These are phyloP conservation scores for Solanum chilense DNA, from an alignment of 257 asterid genomes.

Conservation along the genomic window DNA sequence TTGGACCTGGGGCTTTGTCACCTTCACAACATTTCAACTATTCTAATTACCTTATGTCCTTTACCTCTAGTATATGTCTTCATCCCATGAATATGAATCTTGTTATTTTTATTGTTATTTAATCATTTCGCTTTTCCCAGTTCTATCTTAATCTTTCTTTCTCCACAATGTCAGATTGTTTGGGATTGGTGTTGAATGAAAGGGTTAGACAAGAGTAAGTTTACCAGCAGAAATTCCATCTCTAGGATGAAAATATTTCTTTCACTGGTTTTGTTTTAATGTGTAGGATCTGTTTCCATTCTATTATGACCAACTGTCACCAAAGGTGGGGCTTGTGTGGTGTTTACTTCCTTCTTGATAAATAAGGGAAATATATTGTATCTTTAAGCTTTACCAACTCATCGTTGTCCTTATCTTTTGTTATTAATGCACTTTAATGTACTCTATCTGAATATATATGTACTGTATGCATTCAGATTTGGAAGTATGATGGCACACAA, in stretches of 20 bases:
- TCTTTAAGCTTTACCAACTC: background rate
- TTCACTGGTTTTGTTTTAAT: background rate
- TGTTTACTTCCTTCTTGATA: background rate
- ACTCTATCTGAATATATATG: background rate
- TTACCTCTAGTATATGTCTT: background rate
- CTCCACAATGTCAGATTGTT: background rate
- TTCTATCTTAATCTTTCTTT: background rate
- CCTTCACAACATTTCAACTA: background rate
- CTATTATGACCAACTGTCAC: background rate
- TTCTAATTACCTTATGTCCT: background rate
- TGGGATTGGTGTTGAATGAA: background rate
- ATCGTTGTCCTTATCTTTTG: background rate
- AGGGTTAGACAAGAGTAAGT: background rate
- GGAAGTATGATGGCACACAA: constrained; percentile 50
- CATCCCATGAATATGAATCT: background rate
- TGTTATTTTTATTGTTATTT: background rate
- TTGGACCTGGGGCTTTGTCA: background rate
- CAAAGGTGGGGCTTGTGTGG: background rate
- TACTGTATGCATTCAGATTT: constrained; percentile 31
- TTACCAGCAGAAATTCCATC: background rate
- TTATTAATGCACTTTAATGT: background rate
- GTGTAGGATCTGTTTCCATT: background rate
- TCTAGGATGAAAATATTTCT: background rate
- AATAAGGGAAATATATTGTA: background rate
- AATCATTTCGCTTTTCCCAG: background rate